These are phyloP conservation scores for Penicillium digitatum DNA, from an alignment of 2,329 filamentous ascomycete species.

Conservation along the genomic window DNA sequence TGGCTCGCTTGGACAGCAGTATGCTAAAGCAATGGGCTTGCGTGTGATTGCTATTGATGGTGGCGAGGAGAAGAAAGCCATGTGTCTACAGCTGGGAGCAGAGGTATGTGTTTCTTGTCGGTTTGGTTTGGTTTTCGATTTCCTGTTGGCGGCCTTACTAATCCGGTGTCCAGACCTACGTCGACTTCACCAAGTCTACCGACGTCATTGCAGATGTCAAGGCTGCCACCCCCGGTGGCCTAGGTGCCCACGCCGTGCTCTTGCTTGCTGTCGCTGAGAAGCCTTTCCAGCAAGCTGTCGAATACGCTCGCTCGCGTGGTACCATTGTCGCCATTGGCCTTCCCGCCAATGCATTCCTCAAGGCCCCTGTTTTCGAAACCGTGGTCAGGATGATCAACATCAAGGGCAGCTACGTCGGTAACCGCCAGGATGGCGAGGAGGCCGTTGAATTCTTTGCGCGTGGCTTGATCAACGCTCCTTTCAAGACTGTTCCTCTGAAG, in stretches of 20 bases:
- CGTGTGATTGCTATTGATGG: slow-evolving; percentile 76
- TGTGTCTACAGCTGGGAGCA: slow-evolving; percentile 66
- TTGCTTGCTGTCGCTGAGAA: slow-evolving; percentile 82
- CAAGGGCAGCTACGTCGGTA: slow-evolving; percentile 90
- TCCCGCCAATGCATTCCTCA: slow-evolving; percentile 72
- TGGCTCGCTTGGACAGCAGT: slow-evolving; percentile 75
- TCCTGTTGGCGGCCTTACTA: neutral
- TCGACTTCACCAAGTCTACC: slow-evolving; percentile 74
- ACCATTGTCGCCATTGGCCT: slow-evolving; percentile 85
- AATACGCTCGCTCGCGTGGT: slow-evolving; percentile 79
- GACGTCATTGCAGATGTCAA: slow-evolving; percentile 83
- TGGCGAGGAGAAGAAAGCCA: slow-evolving; percentile 72
- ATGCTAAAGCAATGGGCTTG: slow-evolving; percentile 86
- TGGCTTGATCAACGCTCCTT: slow-evolving; percentile 81
- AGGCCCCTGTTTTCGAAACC: slow-evolving; percentile 82
- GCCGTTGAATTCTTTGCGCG: slow-evolving; percentile 84
- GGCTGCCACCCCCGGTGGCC: slow-evolving; percentile 70
- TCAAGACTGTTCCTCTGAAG: slow-evolving; percentile 76
- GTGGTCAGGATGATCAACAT: slow-evolving; percentile 89
- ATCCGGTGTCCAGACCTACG: slow-evolving; percentile 50
- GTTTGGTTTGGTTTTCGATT: no score
- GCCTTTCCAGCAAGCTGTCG: slow-evolving; percentile 91
- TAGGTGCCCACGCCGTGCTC: slow-evolving; percentile 82
- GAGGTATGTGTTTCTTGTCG: slow-evolving; percentile 25
- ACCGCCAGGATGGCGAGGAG: slow-evolving; percentile 80